These are phyloP conservation scores for Xylaria scruposa DNA, from an alignment of 495 filamentous ascomycete species.

Conservation along the genomic window DNA sequence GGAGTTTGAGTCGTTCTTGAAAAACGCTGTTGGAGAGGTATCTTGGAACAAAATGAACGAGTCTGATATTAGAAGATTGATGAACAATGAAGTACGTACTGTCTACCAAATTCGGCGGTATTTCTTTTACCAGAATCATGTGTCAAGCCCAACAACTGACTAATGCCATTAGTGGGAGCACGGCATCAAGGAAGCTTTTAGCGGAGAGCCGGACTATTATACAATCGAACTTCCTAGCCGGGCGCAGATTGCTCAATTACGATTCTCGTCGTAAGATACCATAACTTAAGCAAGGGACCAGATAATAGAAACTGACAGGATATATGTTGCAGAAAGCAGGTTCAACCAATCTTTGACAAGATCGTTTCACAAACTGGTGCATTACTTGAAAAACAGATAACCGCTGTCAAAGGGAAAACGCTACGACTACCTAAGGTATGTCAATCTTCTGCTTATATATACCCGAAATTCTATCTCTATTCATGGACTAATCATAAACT, in stretches of 20 bases:
- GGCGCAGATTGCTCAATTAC: neutral
- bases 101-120: neutral
- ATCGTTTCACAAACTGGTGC: neutral
- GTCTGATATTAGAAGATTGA: conserved; percentile 16
- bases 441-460: neutral
- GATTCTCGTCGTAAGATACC: neutral
- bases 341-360: conserved; percentile 8
- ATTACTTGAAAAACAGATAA: neutral
- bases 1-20: conserved; percentile 4
- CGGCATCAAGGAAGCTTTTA: conserved; percentile 10
- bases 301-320: neutral
- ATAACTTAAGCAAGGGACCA: neutral
- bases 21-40: neutral
- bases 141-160: neutral
- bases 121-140: no score
- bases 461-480: neutral
- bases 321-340: neutral
- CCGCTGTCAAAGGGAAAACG: conserved; percentile 1
- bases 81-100: conserved; percentile 17
- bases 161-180: conserved; percentile 11
- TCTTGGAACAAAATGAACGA: conserved; percentile 11
- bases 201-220: neutral
- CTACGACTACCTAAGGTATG: neutral
- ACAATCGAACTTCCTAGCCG: conserved; percentile 4
- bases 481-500: neutral